phyloP scores from a whole-genome alignment of 192 early-diverging fungal species.

The Phlyctochytrium bullatum region DNA sequence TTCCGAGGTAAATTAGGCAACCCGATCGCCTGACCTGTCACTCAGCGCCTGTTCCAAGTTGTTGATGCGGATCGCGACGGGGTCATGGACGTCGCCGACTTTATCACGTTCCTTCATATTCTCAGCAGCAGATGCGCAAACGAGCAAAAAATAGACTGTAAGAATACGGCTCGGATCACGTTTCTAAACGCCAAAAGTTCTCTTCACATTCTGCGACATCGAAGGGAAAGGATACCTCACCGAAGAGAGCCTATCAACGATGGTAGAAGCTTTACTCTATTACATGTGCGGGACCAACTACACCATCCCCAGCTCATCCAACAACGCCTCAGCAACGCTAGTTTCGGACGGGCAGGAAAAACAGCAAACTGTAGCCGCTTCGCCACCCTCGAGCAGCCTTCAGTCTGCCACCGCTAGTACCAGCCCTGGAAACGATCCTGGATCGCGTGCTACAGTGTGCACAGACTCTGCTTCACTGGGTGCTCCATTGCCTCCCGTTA shows the following conservation, averaged over 20 bases:
- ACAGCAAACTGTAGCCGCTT: no score
- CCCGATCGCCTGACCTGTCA: background rate
- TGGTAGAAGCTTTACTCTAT: background rate
- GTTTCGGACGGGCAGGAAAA: no score
- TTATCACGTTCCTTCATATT: background rate
- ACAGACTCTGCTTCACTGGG: no score
- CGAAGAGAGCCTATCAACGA: background rate
- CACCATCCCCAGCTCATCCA: background rate
- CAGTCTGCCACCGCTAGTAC: no score
- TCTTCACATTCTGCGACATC: background rate
- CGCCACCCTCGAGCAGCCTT: no score
- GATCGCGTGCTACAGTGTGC: no score
- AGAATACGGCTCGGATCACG: background rate
- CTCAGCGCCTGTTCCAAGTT: background rate
- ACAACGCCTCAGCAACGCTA: background rate
- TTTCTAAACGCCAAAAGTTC: background rate
- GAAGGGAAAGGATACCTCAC: background rate
- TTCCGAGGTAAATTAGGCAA: background rate
- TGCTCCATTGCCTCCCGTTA: no score
- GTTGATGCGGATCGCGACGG: background rate
- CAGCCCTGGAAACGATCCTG: no score
- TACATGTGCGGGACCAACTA: background rate
- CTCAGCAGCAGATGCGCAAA: background rate
- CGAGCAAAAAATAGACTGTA: background rate
- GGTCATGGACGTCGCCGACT: background rate